phyloP scores from a whole-genome alignment of 1,284 basidiomycete genomes.

The Cutaneotrichosporon cyanovorans region DNA sequence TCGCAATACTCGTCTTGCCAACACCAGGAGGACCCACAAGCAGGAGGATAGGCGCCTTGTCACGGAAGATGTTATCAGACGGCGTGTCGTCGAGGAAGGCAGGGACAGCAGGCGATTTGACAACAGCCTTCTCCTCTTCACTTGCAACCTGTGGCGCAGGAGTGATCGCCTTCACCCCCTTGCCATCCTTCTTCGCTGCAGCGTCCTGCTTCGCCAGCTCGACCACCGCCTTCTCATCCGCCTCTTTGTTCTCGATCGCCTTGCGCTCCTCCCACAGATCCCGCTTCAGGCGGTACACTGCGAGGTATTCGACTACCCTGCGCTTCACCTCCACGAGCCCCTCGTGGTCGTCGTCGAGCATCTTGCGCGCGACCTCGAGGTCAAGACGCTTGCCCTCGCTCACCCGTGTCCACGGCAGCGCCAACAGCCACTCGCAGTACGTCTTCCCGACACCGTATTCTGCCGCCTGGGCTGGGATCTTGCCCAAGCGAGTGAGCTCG shows the following conservation, averaged over 20 bases:
- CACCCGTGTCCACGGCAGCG: constrained; percentile 37
- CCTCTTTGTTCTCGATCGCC: constrained; percentile 1
- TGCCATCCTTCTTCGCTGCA: neutral
- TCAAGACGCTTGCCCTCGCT: constrained; percentile 27
- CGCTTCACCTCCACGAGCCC: constrained; percentile 40
- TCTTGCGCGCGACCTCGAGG: constrained; percentile 27
- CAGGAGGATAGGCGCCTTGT: constrained; percentile 41
- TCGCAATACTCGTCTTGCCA: constrained; percentile 66
- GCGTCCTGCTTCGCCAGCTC: neutral
- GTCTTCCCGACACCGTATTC: constrained; percentile 41
- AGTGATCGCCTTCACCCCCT: neutral
- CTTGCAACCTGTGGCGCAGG: too few species aligned
- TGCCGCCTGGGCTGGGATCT: constrained; percentile 37
- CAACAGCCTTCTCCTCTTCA: neutral
- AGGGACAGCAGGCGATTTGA: neutral
- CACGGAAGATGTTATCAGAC: constrained; percentile 32
- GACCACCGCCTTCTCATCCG: neutral
- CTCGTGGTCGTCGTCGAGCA: constrained; percentile 40
- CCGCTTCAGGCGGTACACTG: constrained; percentile 40
- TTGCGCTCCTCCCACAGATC: constrained; percentile 31
- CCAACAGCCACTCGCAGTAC: constrained; percentile 38
- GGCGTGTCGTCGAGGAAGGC: constrained; percentile 20
- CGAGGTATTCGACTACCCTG: constrained; percentile 41
- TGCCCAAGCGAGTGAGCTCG: constrained; percentile 29
- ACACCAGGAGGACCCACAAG: constrained; percentile 93